These are phyloP conservation scores for Colletotrichum higginsianum DNA, from an alignment of 2,329 filamentous ascomycete genomes.

Conservation along the genomic window DNA sequence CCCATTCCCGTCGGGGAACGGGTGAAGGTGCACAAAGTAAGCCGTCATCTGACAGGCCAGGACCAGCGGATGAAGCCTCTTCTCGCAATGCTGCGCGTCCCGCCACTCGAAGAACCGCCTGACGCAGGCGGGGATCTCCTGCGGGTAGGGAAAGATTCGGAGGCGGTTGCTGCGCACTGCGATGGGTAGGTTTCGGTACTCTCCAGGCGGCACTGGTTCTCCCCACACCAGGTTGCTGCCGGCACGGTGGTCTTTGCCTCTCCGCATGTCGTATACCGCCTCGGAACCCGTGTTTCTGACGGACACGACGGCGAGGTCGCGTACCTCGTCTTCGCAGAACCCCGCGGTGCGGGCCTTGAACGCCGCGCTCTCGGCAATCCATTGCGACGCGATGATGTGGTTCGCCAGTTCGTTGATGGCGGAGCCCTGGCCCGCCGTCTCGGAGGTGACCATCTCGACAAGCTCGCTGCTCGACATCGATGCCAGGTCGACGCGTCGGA, in stretches of 20 bases:
- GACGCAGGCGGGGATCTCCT: constrained; percentile 43
- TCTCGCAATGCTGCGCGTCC: constrained; percentile 36
- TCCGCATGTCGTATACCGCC: constrained; percentile 20
- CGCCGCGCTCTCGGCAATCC: constrained; percentile 42
- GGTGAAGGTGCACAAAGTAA: constrained; percentile 44
- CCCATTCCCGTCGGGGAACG: constrained; percentile 47
- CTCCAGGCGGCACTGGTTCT: constrained; percentile 32
- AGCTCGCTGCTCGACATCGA: constrained; percentile 28
- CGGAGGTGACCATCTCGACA: not conserved
- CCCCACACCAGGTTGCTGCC: constrained; percentile 38
- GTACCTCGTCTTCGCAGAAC: constrained; percentile 39
- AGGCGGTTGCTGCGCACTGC: constrained; percentile 43
- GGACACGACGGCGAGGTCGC: constrained; percentile 30
- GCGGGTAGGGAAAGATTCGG: constrained; percentile 45
- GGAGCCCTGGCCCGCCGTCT: not conserved
- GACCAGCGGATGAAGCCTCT: constrained; percentile 45
- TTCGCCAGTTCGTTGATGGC: constrained; percentile 43
- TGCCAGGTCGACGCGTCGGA: constrained; percentile 17
- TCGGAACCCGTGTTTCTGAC: constrained; percentile 41
- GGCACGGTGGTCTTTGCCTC: not conserved
- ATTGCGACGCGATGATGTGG: constrained; percentile 45
- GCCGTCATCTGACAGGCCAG: constrained; percentile 43
- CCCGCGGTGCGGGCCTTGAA: constrained; percentile 37
- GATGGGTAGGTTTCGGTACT: constrained; percentile 44
- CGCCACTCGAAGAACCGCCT: constrained; percentile 41